phyloP scores from a whole-genome alignment of 345 rosid species.

The Hibiscus trionum region DNA sequence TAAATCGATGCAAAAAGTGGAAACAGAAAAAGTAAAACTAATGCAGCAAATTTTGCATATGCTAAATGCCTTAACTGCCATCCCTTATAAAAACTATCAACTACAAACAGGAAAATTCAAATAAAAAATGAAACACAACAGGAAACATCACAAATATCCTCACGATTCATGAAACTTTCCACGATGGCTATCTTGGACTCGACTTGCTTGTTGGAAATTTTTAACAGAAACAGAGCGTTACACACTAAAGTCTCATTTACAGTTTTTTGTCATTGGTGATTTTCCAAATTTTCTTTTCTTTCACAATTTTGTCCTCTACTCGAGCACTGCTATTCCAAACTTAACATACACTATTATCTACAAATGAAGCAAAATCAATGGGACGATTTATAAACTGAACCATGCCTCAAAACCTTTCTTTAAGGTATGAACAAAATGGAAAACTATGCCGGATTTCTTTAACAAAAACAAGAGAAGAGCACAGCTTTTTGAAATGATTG shows the following conservation, averaged over 20 bases:
- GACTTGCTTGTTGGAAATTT: background rate
- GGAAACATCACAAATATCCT: background rate
- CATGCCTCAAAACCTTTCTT: background rate
- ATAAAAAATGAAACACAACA: background rate
- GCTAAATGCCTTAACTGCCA: background rate
- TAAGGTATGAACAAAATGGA: background rate
- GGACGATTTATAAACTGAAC: background rate
- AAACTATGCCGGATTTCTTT: background rate
- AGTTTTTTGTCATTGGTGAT: background rate
- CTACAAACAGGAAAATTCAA: background rate
- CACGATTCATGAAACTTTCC: background rate
- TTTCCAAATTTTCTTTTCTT: background rate
- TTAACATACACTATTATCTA: background rate
- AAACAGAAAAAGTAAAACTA: background rate
- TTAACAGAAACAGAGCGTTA: background rate
- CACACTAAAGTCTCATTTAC: background rate
- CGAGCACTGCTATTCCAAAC: background rate
- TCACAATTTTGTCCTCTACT: background rate
- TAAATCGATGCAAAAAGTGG: background rate
- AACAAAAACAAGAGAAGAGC: background rate
- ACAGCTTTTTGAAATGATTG: too few relatives aligned
- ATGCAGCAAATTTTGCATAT: background rate
- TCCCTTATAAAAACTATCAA: background rate
- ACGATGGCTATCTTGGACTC: background rate
- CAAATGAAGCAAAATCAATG: background rate